A percentile compares a stretch with the other conserved stretches of the same genome.
Conservation (phyloP, 2,329 filamentous ascomycete species). For the Fusarium poae region DNA sequence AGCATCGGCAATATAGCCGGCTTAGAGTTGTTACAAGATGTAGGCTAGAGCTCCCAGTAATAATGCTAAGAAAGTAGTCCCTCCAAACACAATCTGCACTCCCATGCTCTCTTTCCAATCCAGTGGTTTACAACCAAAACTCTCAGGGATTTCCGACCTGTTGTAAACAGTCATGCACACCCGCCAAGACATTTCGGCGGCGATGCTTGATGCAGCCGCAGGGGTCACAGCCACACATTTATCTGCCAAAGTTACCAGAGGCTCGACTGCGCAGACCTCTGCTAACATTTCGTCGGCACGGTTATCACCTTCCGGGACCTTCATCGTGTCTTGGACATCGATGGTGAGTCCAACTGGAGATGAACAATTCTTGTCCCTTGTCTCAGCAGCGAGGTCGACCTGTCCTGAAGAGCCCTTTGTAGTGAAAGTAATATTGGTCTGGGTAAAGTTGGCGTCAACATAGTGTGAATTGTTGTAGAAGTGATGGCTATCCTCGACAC, state of each 20-base stretch:
- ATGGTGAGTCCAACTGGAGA: background rate
- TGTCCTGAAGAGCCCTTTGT: slow-evolving; percentile 6
- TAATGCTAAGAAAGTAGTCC: background rate
- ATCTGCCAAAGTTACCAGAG: background rate
- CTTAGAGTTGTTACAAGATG: background rate
- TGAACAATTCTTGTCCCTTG: background rate
- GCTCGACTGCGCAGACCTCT: background rate
- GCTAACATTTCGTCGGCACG: background rate
- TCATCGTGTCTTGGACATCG: background rate
- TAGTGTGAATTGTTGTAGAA: background rate
- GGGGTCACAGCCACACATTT: background rate
- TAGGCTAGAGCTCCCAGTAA: slow-evolving; percentile 4
- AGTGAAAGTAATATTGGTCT: background rate
- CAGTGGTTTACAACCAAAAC: background rate
- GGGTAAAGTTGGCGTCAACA: background rate
- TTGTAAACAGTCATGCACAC: background rate
- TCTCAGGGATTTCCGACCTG: background rate
- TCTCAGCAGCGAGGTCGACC: slow-evolving; percentile 6
- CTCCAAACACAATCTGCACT: background rate
- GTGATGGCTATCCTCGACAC: background rate
- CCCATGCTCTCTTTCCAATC: background rate
- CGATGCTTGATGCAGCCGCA: background rate
- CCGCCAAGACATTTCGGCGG: background rate
- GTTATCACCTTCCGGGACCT: background rate
- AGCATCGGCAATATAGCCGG: slow-evolving; percentile 4